A percentile compares a stretch with the other conserved stretches of the same genome.
Conservation (phyloP, 306 rosid genomes). For the Ormosia emarginata region DNA sequence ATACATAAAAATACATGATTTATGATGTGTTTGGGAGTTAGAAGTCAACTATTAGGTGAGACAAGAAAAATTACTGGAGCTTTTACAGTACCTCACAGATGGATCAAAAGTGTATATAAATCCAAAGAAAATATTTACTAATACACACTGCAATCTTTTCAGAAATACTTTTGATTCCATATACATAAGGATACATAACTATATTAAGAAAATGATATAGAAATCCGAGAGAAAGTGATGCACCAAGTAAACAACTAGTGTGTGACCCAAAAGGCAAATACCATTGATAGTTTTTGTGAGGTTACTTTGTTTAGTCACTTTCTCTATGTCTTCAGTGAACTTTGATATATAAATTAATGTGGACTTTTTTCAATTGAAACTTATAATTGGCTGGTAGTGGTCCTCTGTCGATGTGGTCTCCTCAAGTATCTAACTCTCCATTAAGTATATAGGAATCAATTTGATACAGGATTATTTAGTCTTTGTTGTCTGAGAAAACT, state of each 20-base stretch:
- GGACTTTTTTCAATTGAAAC: constrained; percentile 2
- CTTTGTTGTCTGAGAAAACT: background rate
- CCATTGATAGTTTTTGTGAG: constrained; percentile 21
- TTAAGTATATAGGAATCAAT: constrained; percentile 19
- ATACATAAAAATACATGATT: background rate
- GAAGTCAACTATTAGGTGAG: constrained; percentile 7
- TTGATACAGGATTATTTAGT: constrained; percentile 9
- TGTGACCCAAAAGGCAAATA: constrained; percentile 20
- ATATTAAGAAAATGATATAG: constrained; percentile 18
- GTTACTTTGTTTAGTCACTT: constrained; percentile 19
- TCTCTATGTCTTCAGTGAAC: constrained; percentile 20
- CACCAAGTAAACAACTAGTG: constrained; percentile 11
- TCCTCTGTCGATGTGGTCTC: constrained; percentile 12
- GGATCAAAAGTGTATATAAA: constrained; percentile 10
- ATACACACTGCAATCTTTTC: constrained; percentile 3
- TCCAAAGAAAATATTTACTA: constrained; percentile 10
- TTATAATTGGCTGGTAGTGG: constrained; percentile 10
- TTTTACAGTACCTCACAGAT: background rate
- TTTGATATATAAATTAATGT: background rate
- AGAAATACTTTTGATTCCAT: background rate
- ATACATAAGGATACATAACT: background rate
- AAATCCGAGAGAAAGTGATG: constrained; percentile 35
- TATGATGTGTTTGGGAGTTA: background rate
- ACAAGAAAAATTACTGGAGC: background rate
- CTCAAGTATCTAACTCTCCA: constrained; percentile 33